phyloP scores from a whole-genome alignment of 768 basidiomycete species.

The Xerocomellus amylosporus region DNA sequence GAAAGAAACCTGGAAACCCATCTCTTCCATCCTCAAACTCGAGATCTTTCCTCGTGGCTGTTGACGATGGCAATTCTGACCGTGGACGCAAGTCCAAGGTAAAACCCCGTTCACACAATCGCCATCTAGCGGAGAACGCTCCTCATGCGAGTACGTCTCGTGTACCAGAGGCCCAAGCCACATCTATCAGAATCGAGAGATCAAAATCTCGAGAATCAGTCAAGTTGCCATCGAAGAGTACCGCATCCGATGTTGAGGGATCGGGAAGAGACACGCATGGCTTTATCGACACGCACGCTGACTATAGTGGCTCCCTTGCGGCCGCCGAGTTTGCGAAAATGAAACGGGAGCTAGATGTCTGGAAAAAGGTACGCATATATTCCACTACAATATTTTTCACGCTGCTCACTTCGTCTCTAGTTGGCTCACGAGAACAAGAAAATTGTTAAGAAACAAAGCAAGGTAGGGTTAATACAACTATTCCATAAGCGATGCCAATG shows the following conservation, averaged over 20 bases:
- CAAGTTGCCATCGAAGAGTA: conserved; percentile 21
- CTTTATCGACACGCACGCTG: conserved; percentile 14
- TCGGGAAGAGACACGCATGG: conserved; percentile 23
- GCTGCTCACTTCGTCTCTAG: conserved; percentile 19
- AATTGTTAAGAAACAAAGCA: conserved; percentile 50
- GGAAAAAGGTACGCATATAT: conserved; percentile 42
- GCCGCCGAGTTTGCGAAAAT: conserved; percentile 51
- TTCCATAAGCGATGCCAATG: conserved; percentile 1
- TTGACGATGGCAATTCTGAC: conserved; percentile 28
- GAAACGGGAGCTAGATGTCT: conserved; percentile 53
- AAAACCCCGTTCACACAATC: conserved; percentile 28
- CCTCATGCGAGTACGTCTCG: conserved; percentile 10
- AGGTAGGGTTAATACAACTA: conserved; percentile 37
- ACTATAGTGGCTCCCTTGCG: conserved; percentile 37
- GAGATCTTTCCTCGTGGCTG: conserved; percentile 28
- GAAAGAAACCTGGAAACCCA: conserved; percentile 27
- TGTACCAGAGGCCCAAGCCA: neutral
- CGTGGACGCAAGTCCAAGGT: conserved; percentile 33
- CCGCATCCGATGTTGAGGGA: conserved; percentile 29
- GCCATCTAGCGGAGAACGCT: conserved; percentile 21
- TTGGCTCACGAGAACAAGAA: conserved; percentile 48
- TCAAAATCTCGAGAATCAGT: conserved; percentile 37
- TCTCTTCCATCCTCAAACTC: conserved; percentile 16
- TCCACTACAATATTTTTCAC: neutral
- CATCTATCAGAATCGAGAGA: conserved; percentile 28